Percentiles rank a stretch among this genome's conserved stretches.
These are phyloP conservation scores for Ophiorrhiza pumila DNA, from an alignment of 257 asterid species.

Conservation along the genomic window DNA sequence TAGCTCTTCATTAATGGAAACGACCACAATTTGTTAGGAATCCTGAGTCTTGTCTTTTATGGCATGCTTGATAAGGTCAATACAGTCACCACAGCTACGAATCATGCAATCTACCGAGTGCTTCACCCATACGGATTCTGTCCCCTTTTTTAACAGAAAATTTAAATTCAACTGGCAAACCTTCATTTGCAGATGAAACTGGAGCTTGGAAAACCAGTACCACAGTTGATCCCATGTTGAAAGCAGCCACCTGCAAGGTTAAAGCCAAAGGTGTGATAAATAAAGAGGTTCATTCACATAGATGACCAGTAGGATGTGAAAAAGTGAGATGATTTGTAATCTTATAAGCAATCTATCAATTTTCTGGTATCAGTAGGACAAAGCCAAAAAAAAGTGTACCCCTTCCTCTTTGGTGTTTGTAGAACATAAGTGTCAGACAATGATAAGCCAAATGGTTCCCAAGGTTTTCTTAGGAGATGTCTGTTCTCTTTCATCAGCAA, in stretches of 20 bases:
- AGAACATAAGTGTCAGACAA: background rate
- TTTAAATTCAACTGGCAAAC: constrained; percentile 51
- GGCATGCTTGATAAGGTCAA: background rate
- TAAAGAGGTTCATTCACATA: constrained; percentile 3
- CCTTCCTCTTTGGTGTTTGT: background rate
- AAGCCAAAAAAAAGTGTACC: background rate
- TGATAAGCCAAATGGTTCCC: background rate
- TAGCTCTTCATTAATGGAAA: background rate
- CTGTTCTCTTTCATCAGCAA: background rate
- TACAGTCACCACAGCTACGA: constrained; percentile 21
- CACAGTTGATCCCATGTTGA: constrained; percentile 97
- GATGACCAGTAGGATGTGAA: background rate
- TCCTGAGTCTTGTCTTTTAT: background rate
- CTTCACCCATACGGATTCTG: constrained; percentile 79
- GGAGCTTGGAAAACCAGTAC: constrained; percentile 96
- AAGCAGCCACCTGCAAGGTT: constrained; percentile 70
- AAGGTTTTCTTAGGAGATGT: background rate
- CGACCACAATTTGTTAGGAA: background rate
- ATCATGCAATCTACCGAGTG: constrained; percentile 70
- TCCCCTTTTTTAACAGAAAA: constrained; percentile 64
- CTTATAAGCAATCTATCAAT: background rate
- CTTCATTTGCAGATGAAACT: constrained; percentile 26
- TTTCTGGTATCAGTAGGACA: too few species aligned
- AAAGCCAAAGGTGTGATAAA: constrained; percentile 10
- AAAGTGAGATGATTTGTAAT: background rate